Percentiles rank a stretch among this genome's conserved stretches.
Conservation (phyloP, 2,329 filamentous ascomycete species). For the Ramularia collo-cygni region DNA sequence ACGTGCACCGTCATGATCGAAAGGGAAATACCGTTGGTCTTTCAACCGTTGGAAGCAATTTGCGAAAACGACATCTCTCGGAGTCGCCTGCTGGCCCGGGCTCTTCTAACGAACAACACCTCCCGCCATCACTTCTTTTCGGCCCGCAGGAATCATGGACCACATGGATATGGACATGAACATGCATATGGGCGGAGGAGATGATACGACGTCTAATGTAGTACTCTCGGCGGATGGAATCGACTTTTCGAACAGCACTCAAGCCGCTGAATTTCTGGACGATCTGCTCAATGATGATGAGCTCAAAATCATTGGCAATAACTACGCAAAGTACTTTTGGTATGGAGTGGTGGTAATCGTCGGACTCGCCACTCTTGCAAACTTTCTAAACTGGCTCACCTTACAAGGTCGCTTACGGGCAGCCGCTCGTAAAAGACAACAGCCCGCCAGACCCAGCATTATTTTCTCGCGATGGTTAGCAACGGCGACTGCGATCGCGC, state of each 20-base stretch:
- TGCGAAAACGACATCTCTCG: no score
- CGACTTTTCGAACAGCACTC: slow-evolving; percentile 33
- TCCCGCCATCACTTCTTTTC: no score
- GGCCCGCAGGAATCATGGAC: no score
- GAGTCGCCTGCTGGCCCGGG: no score
- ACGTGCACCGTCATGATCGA: no score
- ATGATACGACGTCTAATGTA: slow-evolving; percentile 11
- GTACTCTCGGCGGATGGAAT: slow-evolving; percentile 29
- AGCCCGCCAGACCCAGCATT: slow-evolving; percentile 29
- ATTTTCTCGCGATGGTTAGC: slow-evolving; percentile 22
- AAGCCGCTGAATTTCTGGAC: slow-evolving; percentile 31
- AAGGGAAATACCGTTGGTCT: no score
- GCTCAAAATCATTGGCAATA: slow-evolving; percentile 31
- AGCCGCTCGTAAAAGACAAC: slow-evolving; percentile 26
- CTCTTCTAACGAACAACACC: no score
- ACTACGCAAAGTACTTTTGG: slow-evolving; percentile 35
- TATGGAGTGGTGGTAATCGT: slow-evolving; percentile 33
- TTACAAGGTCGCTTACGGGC: slow-evolving; percentile 31
- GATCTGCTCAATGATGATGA: slow-evolving; percentile 32
- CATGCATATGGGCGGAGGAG: slow-evolving; percentile 19
- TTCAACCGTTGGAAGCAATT: no score
- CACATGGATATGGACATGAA: slow-evolving; percentile 7
- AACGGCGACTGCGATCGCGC: slow-evolving; percentile 28
- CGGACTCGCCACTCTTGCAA: slow-evolving; percentile 27
- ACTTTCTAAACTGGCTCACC: slow-evolving; percentile 23